Conservation (phyloP, 225 moss, liverwort and hornwort species). For the Physcomitrium patens region DNA sequence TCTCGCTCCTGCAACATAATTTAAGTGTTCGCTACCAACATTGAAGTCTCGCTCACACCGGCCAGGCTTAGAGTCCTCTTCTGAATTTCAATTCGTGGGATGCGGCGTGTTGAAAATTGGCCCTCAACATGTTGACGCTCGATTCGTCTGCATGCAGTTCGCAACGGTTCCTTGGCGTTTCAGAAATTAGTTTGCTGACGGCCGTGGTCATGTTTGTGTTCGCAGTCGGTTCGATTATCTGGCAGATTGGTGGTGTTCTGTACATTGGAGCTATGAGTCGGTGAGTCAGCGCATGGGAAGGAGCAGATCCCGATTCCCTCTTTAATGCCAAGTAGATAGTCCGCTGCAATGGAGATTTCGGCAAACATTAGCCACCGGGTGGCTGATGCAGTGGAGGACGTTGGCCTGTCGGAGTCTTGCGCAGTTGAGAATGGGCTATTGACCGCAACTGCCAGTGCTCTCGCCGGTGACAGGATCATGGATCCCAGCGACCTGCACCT, state of each 20-base stretch:
- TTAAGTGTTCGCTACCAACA: too few species aligned
- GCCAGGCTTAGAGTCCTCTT: too few species aligned
- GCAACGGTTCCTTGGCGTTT: background rate
- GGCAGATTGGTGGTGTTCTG: background rate
- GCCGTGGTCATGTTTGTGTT: conserved; percentile 1
- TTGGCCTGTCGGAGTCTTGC: conserved; percentile 3
- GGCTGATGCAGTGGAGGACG: conserved; percentile 9
- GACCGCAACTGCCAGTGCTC: background rate
- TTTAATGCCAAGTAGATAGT: conserved; percentile 8
- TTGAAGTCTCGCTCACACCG: too few species aligned
- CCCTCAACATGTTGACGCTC: too few species aligned
- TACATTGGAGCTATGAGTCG: background rate
- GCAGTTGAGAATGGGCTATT: conserved; percentile 17
- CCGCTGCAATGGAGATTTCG: conserved; percentile 19
- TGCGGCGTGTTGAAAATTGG: too few species aligned
- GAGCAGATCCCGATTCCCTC: too few species aligned
- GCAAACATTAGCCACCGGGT: conserved; percentile 17
- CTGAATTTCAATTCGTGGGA: too few species aligned
- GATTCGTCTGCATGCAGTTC: background rate
- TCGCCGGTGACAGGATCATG: background rate
- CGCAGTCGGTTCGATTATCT: conserved; percentile 25
- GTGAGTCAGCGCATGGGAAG: conserved; percentile 4
- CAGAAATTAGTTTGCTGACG: background rate
- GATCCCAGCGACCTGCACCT: background rate
- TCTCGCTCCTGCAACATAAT: too few species aligned